phyloP scores from a whole-genome alignment of 345 rosid genomes.

The Psidium guajava region DNA sequence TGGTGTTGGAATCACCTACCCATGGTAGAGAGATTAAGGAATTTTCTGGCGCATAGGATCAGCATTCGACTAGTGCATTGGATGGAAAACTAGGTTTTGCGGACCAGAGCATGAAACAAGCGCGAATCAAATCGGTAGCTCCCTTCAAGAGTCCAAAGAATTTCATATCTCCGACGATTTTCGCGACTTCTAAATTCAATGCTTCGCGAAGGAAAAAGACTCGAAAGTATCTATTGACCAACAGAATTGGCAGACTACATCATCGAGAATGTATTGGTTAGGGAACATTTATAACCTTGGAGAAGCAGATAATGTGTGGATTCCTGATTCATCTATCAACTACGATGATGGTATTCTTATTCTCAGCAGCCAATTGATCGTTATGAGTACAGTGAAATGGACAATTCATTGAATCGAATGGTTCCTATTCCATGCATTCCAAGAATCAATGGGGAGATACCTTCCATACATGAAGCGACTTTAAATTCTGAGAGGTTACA shows the following conservation, averaged over 20 bases:
- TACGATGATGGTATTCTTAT: constrained; percentile 39
- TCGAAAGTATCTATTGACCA: constrained; percentile 18
- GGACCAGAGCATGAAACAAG: constrained; percentile 18
- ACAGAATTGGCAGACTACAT: constrained; percentile 35
- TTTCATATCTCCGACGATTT: constrained; percentile 86
- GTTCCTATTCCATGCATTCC: constrained; percentile 73
- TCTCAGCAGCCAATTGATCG: constrained; percentile 55
- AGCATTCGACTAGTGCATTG: not conserved
- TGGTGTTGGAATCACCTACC: constrained; percentile 5
- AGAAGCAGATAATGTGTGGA: constrained; percentile 39
- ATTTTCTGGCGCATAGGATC: constrained; percentile 6
- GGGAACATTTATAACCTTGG: constrained; percentile 42
- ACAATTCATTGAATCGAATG: constrained; percentile 73
- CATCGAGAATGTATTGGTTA: constrained; percentile 27
- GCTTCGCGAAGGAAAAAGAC: constrained; percentile 45
- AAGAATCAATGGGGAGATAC: constrained; percentile 87
- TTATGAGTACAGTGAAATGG: constrained; percentile 57
- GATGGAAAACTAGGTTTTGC: constrained; percentile 34
- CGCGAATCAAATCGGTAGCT: constrained; percentile 24
- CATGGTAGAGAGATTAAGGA: constrained; percentile 6
- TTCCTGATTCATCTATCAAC: constrained; percentile 47
- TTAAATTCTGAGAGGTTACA: constrained; percentile 89
- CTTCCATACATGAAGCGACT: constrained; percentile 82
- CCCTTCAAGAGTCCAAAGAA: constrained; percentile 40
- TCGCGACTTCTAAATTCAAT: constrained; percentile 67